Evolutionary conservation across 208 protist genomes (phyloP).

Genomic region (Phytomonas francai): DNA sequence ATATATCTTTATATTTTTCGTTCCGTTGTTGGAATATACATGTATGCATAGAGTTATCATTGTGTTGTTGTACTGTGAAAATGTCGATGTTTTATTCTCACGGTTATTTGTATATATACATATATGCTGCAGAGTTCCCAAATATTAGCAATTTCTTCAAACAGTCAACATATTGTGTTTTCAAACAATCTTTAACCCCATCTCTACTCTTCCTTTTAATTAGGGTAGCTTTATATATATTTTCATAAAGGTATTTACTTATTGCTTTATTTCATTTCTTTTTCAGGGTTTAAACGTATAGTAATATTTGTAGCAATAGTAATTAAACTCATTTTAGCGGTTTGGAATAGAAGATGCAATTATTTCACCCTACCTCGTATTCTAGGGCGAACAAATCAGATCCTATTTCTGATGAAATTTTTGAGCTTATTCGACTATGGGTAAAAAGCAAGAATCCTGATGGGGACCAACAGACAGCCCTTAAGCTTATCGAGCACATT

Average conservation of each 20-base stretch:
- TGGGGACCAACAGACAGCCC: slow-evolving; percentile 38
- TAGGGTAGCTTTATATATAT: neutral
- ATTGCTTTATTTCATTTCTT: neutral
- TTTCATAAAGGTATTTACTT: neutral
- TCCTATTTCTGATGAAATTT: slow-evolving; percentile 6
- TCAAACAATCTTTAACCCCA: neutral
- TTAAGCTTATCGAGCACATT: slow-evolving; percentile 54
- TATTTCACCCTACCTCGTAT: neutral
- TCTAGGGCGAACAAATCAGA: neutral
- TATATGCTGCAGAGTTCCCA: neutral
- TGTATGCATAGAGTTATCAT: slow-evolving; percentile 5
- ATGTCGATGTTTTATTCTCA: neutral
- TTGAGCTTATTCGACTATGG: slow-evolving; percentile 10
- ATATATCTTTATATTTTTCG: neutral
- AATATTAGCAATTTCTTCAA: neutral
- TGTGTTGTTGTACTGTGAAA: neutral
- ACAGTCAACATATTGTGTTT: neutral
- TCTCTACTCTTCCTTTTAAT: neutral
- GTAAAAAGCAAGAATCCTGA: slow-evolving; percentile 21
- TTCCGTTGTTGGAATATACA: slow-evolving; percentile 3
- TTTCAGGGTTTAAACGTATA: neutral
- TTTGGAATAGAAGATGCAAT: neutral
- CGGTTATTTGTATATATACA: neutral
- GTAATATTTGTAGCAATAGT: neutral
- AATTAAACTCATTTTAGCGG: neutral